phyloP scores from a whole-genome alignment of 163 green algal species.

The Smithsoniella earleae region DNA sequence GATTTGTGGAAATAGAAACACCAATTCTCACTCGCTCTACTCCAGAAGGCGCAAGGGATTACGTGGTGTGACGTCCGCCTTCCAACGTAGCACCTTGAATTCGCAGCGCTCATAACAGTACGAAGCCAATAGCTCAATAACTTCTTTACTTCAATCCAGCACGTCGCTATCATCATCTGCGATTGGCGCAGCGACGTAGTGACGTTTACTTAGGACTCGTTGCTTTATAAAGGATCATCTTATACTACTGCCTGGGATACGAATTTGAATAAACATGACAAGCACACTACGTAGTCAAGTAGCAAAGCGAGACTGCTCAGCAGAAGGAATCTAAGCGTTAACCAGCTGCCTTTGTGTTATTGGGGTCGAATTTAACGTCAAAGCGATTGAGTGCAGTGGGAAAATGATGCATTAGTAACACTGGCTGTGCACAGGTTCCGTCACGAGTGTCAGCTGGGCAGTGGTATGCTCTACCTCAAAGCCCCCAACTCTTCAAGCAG shows the following conservation, averaged over 20 bases:
- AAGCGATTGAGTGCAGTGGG: background rate
- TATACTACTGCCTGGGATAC: too few species aligned
- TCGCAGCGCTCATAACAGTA: background rate
- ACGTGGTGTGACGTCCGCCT: constrained; percentile 64
- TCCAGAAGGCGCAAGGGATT: constrained; percentile 93
- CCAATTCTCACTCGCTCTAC: constrained; percentile 87
- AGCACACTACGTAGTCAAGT: too few species aligned
- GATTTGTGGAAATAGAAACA: constrained; percentile 90
- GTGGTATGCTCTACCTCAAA: constrained; percentile 94
- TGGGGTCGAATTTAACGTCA: too few species aligned
- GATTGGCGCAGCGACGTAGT: too few species aligned
- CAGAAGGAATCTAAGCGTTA: background rate
- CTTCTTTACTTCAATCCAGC: too few species aligned
- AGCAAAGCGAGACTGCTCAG: background rate
- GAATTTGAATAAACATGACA: too few species aligned
- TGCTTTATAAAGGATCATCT: too few species aligned
- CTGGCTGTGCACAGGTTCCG: constrained; percentile 25
- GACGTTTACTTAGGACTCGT: too few species aligned
- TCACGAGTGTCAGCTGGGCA: constrained; percentile 48
- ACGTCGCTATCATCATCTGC: too few species aligned
- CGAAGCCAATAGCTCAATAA: background rate
- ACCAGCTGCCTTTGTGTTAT: background rate
- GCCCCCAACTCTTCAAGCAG: constrained; percentile 97
- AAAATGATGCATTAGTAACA: background rate
- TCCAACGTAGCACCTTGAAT: background rate